Evolutionary conservation across 768 basidiomycete genomes (phyloP).

Genomic region (Calocera cornea): DNA sequence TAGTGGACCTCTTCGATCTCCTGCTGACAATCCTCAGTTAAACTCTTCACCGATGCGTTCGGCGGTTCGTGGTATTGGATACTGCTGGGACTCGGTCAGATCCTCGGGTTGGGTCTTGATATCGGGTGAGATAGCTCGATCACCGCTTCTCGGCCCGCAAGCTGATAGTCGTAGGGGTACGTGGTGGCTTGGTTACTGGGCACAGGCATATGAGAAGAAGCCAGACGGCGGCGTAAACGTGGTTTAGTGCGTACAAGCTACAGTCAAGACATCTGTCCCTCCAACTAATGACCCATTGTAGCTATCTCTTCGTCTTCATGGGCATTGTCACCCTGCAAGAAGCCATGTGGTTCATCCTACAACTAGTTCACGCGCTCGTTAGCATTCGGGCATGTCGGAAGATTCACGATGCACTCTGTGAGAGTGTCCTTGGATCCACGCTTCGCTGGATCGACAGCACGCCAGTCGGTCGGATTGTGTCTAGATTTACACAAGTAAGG

Average conservation of each 20-base stretch:
- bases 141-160: too few relatives aligned
- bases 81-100: not conserved
- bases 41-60: not conserved
- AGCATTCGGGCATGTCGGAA: not conserved
- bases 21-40: not conserved
- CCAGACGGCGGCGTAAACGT: not conserved
- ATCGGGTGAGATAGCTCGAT: not conserved
- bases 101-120: not conserved
- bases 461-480: slow-evolving; percentile 44
- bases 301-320: slow-evolving; percentile 4
- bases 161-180: not conserved
- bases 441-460: slow-evolving; percentile 38
- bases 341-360: not conserved
- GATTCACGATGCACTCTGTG: not conserved
- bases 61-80: not conserved
- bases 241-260: not conserved
- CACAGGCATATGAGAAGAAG: not conserved
- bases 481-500: slow-evolving; percentile 46
- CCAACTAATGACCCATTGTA: slow-evolving; percentile 1
- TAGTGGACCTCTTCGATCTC: not conserved
- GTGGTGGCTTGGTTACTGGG: slow-evolving; percentile 1
- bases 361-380: not conserved
- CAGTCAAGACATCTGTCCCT: too few relatives aligned
- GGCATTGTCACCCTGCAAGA: not conserved
- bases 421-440: not conserved